A percentile compares a stretch with the other conserved stretches of the same genome.
phyloP scores from a whole-genome alignment of 441 rosid genomes.

The Aquilaria agallochum region DNA sequence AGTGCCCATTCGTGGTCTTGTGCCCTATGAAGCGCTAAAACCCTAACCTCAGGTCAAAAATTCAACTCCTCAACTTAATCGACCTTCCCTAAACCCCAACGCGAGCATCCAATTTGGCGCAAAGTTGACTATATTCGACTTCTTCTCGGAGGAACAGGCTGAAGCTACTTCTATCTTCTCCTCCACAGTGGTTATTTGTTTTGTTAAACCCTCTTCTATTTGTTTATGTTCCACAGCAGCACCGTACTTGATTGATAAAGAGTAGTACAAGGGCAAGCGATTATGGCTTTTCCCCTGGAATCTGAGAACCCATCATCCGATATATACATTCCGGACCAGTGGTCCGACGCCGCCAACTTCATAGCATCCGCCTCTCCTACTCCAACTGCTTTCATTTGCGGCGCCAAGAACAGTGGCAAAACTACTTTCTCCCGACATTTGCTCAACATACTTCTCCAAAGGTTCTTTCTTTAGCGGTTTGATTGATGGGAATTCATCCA shows the following conservation, averaged over 20 bases:
- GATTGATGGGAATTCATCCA: background rate
- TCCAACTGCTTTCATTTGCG: slow-evolving; percentile 60
- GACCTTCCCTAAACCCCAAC: no score
- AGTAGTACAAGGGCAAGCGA: background rate
- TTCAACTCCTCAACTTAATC: no score
- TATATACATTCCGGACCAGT: slow-evolving; percentile 51
- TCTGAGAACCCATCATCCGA: slow-evolving; percentile 22
- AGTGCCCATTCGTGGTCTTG: no score
- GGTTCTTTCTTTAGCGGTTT: slow-evolving; percentile 25
- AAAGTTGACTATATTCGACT: no score
- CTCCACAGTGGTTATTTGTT: no score
- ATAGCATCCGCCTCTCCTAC: slow-evolving; percentile 51
- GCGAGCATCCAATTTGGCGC: no score
- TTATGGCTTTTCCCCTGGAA: slow-evolving; percentile 22
- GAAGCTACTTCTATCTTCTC: no score
- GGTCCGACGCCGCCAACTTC: slow-evolving; percentile 67
- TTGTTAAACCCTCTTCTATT: no score
- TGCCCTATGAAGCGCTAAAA: no score
- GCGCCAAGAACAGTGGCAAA: slow-evolving; percentile 84
- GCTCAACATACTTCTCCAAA: slow-evolving; percentile 68
- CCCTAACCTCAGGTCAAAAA: no score
- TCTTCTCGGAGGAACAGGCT: no score
- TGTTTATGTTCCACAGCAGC: background rate
- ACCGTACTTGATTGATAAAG: background rate
- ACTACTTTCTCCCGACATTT: slow-evolving; percentile 84